phyloP scores from a whole-genome alignment of 345 rosid species.

The Schrenkiella parvula region DNA sequence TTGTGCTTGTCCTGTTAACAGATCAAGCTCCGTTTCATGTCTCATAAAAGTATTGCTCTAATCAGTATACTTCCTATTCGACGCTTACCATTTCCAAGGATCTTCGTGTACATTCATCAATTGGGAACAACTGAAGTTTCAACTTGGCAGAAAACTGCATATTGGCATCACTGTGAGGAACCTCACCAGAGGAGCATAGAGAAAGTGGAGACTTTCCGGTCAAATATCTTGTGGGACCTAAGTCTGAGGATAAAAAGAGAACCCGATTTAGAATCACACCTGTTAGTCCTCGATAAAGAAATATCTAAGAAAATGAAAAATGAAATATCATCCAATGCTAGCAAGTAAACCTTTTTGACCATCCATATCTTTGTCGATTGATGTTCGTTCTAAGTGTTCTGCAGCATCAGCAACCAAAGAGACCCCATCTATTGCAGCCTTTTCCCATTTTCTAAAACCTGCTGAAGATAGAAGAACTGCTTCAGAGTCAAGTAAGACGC shows the following conservation, averaged over 20 bases:
- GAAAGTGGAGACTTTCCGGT: conserved; percentile 46
- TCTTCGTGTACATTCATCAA: conserved; percentile 83
- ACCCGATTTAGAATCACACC: conserved; percentile 1
- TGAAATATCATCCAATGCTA: conserved; percentile 21
- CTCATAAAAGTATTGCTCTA: not conserved
- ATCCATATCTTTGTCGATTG: conserved; percentile 52
- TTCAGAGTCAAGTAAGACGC: conserved; percentile 27
- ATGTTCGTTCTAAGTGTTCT: conserved; percentile 83
- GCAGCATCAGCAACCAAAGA: conserved; percentile 99
- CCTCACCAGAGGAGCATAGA: conserved; percentile 42
- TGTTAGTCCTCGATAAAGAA: conserved; percentile 11
- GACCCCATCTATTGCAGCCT: conserved; percentile 98
- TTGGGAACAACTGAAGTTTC: conserved; percentile 95
- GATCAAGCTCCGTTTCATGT: conserved; percentile 25
- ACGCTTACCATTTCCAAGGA: conserved; percentile 82
- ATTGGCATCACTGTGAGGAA: conserved; percentile 46
- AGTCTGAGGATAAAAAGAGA: conserved; percentile 29
- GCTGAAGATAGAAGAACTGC: conserved; percentile 49
- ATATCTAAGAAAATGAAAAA: conserved; percentile 20
- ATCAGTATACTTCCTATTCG: not conserved
- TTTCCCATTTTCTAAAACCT: conserved; percentile 93
- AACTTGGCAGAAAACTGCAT: conserved; percentile 55
- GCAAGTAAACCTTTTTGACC: conserved; percentile 41
- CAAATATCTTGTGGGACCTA: conserved; percentile 38
- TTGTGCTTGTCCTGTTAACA: conserved; percentile 83